phyloP scores from a whole-genome alignment of 2,329 filamentous ascomycete species.

The Nothopassalora personata region DNA sequence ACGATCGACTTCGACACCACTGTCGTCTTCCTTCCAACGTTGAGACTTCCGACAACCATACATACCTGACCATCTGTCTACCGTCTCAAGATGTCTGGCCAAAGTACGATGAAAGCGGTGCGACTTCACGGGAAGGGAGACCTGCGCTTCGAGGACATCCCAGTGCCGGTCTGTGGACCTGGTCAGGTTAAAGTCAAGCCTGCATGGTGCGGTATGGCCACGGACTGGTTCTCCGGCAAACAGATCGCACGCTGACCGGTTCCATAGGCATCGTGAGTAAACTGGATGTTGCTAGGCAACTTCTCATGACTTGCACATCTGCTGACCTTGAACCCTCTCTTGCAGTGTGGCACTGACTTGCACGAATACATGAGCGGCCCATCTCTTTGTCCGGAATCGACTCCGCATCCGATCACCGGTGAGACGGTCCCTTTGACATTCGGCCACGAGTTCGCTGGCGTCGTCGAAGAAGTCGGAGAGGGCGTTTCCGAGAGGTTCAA shows the following conservation, averaged over 20 bases:
- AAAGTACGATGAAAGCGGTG: conserved; percentile 32
- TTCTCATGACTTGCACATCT: too few species aligned
- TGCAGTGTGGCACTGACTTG: not conserved
- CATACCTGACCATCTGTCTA: not conserved
- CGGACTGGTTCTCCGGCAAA: not conserved
- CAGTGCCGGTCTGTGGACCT: conserved; percentile 29
- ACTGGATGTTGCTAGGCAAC: too few species aligned
- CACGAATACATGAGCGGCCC: conserved; percentile 31
- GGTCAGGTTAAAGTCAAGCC: conserved; percentile 36
- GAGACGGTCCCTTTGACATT: conserved; percentile 50
- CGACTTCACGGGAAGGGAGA: conserved; percentile 36
- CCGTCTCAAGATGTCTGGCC: conserved; percentile 1
- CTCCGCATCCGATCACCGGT: conserved; percentile 51
- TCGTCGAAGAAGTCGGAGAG: conserved; percentile 49
- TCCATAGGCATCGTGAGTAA: not conserved
- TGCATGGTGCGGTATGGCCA: conserved; percentile 32
- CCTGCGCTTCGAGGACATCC: conserved; percentile 32
- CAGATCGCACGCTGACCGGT: not conserved
- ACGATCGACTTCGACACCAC: not conserved
- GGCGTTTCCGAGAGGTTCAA: conserved; percentile 44
- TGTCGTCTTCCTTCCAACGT: not conserved
- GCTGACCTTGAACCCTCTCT: too few species aligned
- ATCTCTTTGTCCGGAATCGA: conserved; percentile 40
- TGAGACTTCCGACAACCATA: not conserved
- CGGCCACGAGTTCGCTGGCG: conserved; percentile 51